Base-by-base conservation (phyloP, 2,329 filamentous ascomycete genomes). In the Aureobasidium subglaciale region DNA sequence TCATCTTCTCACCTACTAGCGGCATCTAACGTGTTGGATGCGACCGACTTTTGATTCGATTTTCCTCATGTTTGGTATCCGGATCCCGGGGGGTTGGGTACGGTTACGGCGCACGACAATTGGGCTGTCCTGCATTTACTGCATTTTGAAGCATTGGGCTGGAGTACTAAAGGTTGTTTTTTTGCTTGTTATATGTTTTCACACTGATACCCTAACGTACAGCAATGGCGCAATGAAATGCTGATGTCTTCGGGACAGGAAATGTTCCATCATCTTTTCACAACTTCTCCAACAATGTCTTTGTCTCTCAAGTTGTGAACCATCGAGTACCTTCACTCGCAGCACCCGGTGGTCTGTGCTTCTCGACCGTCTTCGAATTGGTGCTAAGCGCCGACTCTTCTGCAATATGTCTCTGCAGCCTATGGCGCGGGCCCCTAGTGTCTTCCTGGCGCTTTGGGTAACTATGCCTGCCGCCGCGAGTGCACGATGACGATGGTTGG, bases 381-480 rank as follows among this genome's bases (percentile, higher is more conserved):
- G 48, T 52, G 35, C 16, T 54, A 54, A 54, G 50, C 50, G 50
- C 50, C 50, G 37, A 34, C 50, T 34, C 30, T 54, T 18, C 50
- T 54, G 50, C 50, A 43, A 54, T 20, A 54, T 43, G 50, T 54
- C 38, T 54, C 38, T 54, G 48, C 48, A 35, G 25, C 50, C 37
- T 32, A 43, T 24, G 27, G 18, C 50, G 16, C 35, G 37, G 9
- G 35, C 9, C 18, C 18, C 34, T 24, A 11, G 30, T 25, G 6
- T 16, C 35, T 22, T 32, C 11, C 37, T n/a, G 37, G 50, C 38
- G 38, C 50, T 43, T 42, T 27, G 50, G 27, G 50, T 27, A 32
- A 18, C 29, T 9, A 43, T 35, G 8, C 46, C 50, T 43, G 38
- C 50, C 50, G 43, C 29, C 24, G 29, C 16, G 15, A 13, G 30